phyloP scores from a whole-genome alignment of 2,329 filamentous ascomycete species.

The Aspergillus sp. region DNA sequence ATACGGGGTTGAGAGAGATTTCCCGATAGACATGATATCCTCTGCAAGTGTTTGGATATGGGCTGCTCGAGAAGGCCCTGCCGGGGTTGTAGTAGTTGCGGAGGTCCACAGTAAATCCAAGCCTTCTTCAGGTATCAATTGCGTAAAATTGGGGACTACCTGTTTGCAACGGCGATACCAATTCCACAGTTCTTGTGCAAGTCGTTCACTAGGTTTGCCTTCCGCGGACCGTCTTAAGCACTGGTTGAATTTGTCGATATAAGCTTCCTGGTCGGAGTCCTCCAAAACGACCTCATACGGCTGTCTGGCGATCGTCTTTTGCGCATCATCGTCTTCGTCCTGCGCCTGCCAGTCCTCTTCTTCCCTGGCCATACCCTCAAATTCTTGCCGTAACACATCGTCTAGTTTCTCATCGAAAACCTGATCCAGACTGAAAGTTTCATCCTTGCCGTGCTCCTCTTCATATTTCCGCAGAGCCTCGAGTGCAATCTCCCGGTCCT shows the following conservation, averaged over 20 bases:
- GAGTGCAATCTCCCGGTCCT: slow-evolving; percentile 42
- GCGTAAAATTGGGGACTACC: slow-evolving; percentile 47
- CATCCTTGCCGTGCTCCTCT: slow-evolving; percentile 32
- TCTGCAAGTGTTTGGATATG: slow-evolving; percentile 63
- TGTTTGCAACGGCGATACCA: slow-evolving; percentile 53
- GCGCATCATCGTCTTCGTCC: slow-evolving; percentile 20
- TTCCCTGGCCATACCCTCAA: slow-evolving; percentile 36
- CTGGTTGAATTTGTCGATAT: slow-evolving; percentile 42
- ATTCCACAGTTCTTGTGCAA: slow-evolving; percentile 47
- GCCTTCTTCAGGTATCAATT: slow-evolving; percentile 58
- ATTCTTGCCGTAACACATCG: slow-evolving; percentile 38
- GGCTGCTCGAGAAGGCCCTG: slow-evolving; percentile 52
- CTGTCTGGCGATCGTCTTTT: slow-evolving; percentile 16
- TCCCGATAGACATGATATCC: slow-evolving; percentile 64
- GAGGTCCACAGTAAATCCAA: slow-evolving; percentile 69
- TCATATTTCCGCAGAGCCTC: slow-evolving; percentile 45
- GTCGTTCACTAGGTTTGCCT: slow-evolving; percentile 28
- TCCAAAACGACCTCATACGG: slow-evolving; percentile 32
- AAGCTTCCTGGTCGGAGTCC: slow-evolving; percentile 37
- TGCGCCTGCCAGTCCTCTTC: slow-evolving; percentile 37
- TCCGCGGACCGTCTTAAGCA: slow-evolving; percentile 32
- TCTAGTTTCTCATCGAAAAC: slow-evolving; percentile 45
- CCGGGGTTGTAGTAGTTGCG: slow-evolving; percentile 43
- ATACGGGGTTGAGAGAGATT: slow-evolving; percentile 56
- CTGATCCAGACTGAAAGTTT: slow-evolving; percentile 30